phyloP scores from a whole-genome alignment of 1,284 basidiomycete species.

The Wallemia mellicola region DNA sequence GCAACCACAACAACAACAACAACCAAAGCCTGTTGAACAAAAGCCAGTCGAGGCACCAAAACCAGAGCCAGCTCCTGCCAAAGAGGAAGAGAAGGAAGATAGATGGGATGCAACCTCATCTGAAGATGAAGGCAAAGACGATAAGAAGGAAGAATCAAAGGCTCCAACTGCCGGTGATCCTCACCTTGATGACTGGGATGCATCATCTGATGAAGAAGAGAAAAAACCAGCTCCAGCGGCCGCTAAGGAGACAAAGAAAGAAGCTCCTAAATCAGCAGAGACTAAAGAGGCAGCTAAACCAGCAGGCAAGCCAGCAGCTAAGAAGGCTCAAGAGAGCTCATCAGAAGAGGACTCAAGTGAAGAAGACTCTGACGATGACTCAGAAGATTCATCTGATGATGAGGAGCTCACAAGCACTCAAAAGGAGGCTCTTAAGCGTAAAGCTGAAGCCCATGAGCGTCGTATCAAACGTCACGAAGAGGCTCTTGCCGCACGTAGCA shows the following conservation, averaged over 20 bases:
- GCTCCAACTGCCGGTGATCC: background rate
- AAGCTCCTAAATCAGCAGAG: slow-evolving; percentile 10
- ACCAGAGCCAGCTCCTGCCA: slow-evolving; percentile 2
- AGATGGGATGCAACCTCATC: slow-evolving; percentile 5
- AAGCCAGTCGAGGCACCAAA: slow-evolving; percentile 6
- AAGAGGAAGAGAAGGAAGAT: slow-evolving; percentile 6
- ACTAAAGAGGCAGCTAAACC: slow-evolving; percentile 12
- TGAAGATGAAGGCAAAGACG: slow-evolving; percentile 5
- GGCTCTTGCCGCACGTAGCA: slow-evolving; percentile 57
- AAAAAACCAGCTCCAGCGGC: slow-evolving; percentile 2
- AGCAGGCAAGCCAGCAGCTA: slow-evolving; percentile 6
- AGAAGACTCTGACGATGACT: slow-evolving; percentile 24
- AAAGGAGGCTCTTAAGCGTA: slow-evolving; percentile 37
- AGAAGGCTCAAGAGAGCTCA: slow-evolving; percentile 10
- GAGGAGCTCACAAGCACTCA: slow-evolving; percentile 15
- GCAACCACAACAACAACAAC: slow-evolving; percentile 7
- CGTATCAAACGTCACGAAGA: slow-evolving; percentile 54
- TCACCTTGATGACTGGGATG: background rate
- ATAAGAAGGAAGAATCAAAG: slow-evolving; percentile 4
- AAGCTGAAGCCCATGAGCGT: slow-evolving; percentile 53
- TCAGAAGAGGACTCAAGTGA: slow-evolving; percentile 16
- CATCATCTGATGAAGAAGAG: background rate
- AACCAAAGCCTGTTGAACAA: slow-evolving; percentile 7
- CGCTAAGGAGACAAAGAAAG: slow-evolving; percentile 1
- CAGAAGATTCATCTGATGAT: slow-evolving; percentile 10